Evolutionary conservation across 306 rosid genomes (phyloP), one percentile per base, ranked within the genome.

Genomic region (Casuarina glauca): DNA sequence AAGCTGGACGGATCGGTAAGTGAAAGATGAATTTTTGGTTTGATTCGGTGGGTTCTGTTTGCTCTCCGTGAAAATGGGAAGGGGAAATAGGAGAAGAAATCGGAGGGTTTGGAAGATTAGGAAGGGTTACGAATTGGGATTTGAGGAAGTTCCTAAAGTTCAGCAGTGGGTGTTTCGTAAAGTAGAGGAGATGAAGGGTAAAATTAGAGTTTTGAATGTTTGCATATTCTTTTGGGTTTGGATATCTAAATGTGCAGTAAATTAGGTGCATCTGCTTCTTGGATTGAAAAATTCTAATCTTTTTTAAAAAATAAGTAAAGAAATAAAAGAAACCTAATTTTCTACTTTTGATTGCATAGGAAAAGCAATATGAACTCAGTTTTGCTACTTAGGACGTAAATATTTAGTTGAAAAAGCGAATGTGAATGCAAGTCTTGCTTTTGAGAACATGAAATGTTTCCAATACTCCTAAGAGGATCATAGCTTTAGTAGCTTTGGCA

Each of bases 1-100:
- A 60, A 80, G 49, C 84, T 96, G 38, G 87, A 89, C 81, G 97
- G 93, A 88, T 90, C 94, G 94, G 99, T 96, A 88, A n/a, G 78
- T n/a, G 51, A 48, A 48, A 48, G 51, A 42, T 64, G 10, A 58
- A 15, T 77, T 60, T 43, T 74, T 26, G 38, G 64, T 20, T 20
- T 26, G 38, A 9, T 20, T 19, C 63, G 15, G 38, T 26, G 12
- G 64, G 20, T 58, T 26, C 16, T 45, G 53, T 39, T 75, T 75
- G 69, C 36, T 53, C 67, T 73, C 16, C 75, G 44, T 35, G 60
- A 51, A 79, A 13, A 48, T 81, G 70, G 36, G 62, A 61, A 35
- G n/a, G 49, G 69, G 15, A 46, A 11, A 63, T 16, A 39, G 0
- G 17, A 53, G 26, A 44, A 42, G 32, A 15, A 43, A 10, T 57